Percentiles rank a stretch among this genome's conserved stretches.
These are phyloP conservation scores for Boeremia lycopersici DNA, from an alignment of 2,329 filamentous ascomycete species.

Conservation along the genomic window DNA sequence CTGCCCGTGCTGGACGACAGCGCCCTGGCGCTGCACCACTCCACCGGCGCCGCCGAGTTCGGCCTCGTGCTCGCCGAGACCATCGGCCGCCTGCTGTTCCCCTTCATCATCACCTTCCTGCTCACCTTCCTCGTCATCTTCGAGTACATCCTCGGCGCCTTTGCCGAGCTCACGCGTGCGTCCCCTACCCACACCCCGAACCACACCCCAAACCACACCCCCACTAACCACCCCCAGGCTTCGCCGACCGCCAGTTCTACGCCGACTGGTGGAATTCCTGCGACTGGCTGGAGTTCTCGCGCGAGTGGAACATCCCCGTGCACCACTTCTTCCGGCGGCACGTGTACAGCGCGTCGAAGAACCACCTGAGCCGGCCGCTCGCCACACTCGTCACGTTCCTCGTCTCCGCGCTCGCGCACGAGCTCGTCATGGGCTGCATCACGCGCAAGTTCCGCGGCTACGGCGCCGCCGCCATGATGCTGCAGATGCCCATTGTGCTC, in stretches of 20 bases:
- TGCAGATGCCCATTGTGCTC: slow-evolving; percentile 93
- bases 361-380: slow-evolving; percentile 73
- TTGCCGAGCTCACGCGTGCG: slow-evolving; percentile 82
- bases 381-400: slow-evolving; percentile 92
- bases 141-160: slow-evolving; percentile 92
- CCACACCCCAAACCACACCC: background rate
- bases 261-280: slow-evolving; percentile 74
- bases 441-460: slow-evolving; percentile 96
- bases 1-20: slow-evolving; percentile 84
- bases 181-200: background rate
- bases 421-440: slow-evolving; percentile 97
- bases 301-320: slow-evolving; percentile 91
- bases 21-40: slow-evolving; percentile 57
- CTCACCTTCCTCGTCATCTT: slow-evolving; percentile 98
- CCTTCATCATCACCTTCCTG: slow-evolving; percentile 95
- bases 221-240: slow-evolving; percentile 53
- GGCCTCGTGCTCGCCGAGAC: slow-evolving; percentile 85
- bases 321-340: slow-evolving; percentile 94
- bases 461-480: slow-evolving; percentile 93
- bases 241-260: slow-evolving; percentile 95
- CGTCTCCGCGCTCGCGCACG: slow-evolving; percentile 86
- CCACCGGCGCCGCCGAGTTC: slow-evolving; percentile 64
- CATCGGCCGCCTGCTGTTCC: slow-evolving; percentile 89
- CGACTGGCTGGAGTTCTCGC: slow-evolving; percentile 94
- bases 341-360: slow-evolving; percentile 84